Evolutionary conservation across 2,329 filamentous ascomycete species (phyloP).

Genomic region (Exserohilum turcica): DNA sequence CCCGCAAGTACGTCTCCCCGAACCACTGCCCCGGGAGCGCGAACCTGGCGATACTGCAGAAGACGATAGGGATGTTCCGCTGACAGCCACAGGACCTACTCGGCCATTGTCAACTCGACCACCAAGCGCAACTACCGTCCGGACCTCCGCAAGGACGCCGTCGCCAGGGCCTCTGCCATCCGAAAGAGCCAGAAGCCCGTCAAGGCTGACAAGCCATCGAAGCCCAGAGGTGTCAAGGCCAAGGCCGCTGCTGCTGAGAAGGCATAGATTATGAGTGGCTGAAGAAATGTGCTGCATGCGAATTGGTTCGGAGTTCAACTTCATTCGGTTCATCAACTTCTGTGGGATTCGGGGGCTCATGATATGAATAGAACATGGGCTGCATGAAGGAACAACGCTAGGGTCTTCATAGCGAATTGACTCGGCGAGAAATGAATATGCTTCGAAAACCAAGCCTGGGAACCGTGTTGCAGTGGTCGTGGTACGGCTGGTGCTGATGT

Average conservation of each 20-base stretch:
- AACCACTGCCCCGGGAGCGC: background rate
- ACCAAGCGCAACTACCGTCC: slow-evolving; percentile 82
- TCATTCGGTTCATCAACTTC: slow-evolving; percentile 27
- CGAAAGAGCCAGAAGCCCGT: slow-evolving; percentile 76
- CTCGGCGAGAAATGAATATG: slow-evolving; percentile 17
- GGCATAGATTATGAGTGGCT: slow-evolving; percentile 31
- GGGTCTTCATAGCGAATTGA: slow-evolving; percentile 17
- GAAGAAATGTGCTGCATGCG: slow-evolving; percentile 14
- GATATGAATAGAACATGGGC: slow-evolving; percentile 16
- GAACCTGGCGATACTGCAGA: background rate
- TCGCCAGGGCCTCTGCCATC: slow-evolving; percentile 86
- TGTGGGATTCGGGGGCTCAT: slow-evolving; percentile 19
- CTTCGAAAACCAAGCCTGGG: slow-evolving; percentile 12
- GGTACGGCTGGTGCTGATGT: no score
- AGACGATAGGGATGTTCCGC: background rate
- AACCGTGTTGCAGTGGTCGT: background rate
- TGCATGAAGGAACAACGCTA: slow-evolving; percentile 15
- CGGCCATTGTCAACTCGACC: slow-evolving; percentile 78
- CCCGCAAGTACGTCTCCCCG: slow-evolving; percentile 71
- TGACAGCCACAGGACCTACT: slow-evolving; percentile 69
- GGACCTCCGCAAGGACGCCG: slow-evolving; percentile 64
- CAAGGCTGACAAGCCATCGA: slow-evolving; percentile 74
- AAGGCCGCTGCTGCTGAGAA: slow-evolving; percentile 62
- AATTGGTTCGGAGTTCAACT: slow-evolving; percentile 24
- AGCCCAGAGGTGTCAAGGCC: slow-evolving; percentile 80